Percentiles rank a stretch among this genome's conserved stretches.
These are phyloP conservation scores for Cutaneotrichosporon cutaneum DNA, from an alignment of 1,284 basidiomycete species.

Conservation along the genomic window DNA sequence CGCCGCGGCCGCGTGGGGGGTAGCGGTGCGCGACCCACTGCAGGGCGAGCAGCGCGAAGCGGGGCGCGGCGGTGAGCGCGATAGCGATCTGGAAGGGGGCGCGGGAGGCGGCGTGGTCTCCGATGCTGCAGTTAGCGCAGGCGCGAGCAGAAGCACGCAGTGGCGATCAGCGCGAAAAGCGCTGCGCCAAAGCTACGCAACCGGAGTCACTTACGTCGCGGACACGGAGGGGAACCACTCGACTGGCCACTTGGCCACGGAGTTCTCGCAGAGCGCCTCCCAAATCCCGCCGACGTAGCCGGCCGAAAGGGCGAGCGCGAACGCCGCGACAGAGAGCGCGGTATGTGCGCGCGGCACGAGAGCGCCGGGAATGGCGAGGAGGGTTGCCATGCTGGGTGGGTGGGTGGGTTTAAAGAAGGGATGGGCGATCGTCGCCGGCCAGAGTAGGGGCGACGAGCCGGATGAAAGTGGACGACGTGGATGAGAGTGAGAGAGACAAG, in stretches of 20 bases:
- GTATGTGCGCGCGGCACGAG: slow-evolving; percentile 62
- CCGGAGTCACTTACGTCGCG: slow-evolving; percentile 70
- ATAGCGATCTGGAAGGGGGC: slow-evolving; percentile 88
- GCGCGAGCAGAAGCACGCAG: too few relatives aligned
- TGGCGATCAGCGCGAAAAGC: background rate
- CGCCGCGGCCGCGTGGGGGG: slow-evolving; percentile 9
- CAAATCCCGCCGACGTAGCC: slow-evolving; percentile 70
- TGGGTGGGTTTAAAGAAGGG: background rate
- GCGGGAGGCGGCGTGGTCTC: slow-evolving; percentile 87
- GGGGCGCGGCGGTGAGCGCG: slow-evolving; percentile 79
- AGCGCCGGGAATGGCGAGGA: slow-evolving; percentile 41
- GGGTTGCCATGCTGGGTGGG: slow-evolving; percentile 34
- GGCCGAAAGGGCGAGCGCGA: slow-evolving; percentile 66
- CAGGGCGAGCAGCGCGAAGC: slow-evolving; percentile 71
- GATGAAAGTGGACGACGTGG: too few relatives aligned
- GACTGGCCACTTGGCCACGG: slow-evolving; percentile 70
- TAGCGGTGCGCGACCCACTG: slow-evolving; percentile 65
- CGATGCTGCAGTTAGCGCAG: slow-evolving; percentile 64
- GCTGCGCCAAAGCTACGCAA: too few relatives aligned
- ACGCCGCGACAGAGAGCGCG: slow-evolving; percentile 67
- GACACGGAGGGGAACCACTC: slow-evolving; percentile 94
- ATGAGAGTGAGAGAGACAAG: too few relatives aligned
- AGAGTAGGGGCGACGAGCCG: too few relatives aligned
- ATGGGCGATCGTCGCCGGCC: too few relatives aligned
- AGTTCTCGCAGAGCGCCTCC: slow-evolving; percentile 84